These are phyloP conservation scores for Cucumis melo DNA, from an alignment of 306 rosid species.

Conservation along the genomic window DNA sequence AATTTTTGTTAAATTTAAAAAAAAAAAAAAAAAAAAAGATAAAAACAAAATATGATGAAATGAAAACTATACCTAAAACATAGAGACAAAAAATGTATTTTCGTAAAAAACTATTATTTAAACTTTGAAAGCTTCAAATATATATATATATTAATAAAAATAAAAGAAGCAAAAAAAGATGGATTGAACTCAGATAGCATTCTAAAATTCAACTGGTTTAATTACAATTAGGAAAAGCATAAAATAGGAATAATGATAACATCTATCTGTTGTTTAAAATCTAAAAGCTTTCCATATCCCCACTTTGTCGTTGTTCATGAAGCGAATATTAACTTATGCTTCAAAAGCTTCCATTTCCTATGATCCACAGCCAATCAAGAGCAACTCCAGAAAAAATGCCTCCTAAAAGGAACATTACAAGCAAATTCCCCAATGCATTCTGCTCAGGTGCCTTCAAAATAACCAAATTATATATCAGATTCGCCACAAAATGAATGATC, in stretches of 20 bases:
- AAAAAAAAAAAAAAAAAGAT: too few relatives aligned
- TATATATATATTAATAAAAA: too few relatives aligned
- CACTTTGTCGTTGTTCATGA: neutral
- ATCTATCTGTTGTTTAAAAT: neutral
- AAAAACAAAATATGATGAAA: too few relatives aligned
- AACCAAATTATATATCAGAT: neutral
- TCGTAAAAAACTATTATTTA: neutral
- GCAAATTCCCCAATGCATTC: constrained; percentile 78
- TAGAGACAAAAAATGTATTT: too few relatives aligned
- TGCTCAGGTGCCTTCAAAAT: constrained; percentile 76
- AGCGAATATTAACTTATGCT: neutral
- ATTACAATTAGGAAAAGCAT: neutral
- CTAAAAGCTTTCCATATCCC: neutral
- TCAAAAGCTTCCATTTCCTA: constrained; percentile 35
- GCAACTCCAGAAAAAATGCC: constrained; percentile 61
- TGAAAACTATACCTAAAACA: too few relatives aligned
- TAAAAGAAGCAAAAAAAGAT: too few relatives aligned
- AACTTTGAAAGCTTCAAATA: neutral
- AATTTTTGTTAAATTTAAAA: too few relatives aligned
- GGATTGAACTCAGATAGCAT: neutral
- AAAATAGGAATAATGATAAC: neutral
- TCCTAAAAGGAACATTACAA: constrained; percentile 36
- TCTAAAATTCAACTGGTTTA: neutral
- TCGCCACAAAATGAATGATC: neutral
- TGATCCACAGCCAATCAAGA: constrained; percentile 82